Evolutionary conservation across 179 eudicot species (phyloP).

Genomic region (Spergularia azorica): DNA sequence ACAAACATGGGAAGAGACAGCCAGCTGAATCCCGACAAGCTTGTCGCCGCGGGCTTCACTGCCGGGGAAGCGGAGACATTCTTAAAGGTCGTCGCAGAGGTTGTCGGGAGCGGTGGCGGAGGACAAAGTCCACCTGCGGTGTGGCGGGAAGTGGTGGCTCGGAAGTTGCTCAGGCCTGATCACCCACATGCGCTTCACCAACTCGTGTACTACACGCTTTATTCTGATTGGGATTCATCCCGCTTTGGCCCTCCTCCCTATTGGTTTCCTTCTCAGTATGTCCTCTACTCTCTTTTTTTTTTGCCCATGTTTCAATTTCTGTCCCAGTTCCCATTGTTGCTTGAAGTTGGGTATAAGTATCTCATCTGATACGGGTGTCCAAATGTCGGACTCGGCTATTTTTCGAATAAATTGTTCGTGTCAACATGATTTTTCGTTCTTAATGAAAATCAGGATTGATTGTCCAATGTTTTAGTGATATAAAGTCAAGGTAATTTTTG

Average conservation of each 20-base stretch:
- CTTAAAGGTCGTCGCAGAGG: conserved; percentile 28
- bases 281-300: background rate
- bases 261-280: conserved; percentile 89
- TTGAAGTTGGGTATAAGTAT: background rate
- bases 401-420: no score
- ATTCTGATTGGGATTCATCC: conserved; percentile 56
- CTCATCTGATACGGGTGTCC: no score
- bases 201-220: conserved; percentile 66
- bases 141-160: conserved; percentile 69
- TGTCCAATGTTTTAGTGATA: no score
- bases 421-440: no score
- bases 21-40: conserved; percentile 45
- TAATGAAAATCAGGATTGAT: no score
- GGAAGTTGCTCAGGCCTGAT: conserved; percentile 56
- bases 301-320: no score
- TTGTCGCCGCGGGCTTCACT: conserved; percentile 45
- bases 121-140: conserved; percentile 27
- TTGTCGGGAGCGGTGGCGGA: background rate
- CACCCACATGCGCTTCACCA: conserved; percentile 80
- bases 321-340: no score
- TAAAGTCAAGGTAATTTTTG: no score
- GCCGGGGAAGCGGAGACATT: conserved; percentile 44
- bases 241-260: conserved; percentile 73
- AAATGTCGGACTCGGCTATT: background rate
- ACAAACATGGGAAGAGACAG: background rate